Evolutionary conservation across 2,329 filamentous ascomycete genomes (phyloP), one percentile per base, ranked within the genome.

Genomic region (Aspergillus neoniger): DNA sequence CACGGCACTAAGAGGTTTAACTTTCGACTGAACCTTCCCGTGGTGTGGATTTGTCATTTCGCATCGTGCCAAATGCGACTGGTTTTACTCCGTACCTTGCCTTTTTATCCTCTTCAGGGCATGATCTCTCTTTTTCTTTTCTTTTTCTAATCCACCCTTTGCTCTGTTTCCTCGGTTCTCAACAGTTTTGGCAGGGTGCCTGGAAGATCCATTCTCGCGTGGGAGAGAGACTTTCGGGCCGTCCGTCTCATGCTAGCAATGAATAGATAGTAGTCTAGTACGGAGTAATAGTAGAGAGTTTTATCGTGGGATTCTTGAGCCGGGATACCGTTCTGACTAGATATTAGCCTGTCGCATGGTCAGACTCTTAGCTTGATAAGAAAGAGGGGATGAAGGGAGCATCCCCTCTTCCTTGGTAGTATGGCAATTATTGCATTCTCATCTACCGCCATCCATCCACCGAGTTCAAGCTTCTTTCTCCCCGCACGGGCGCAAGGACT

Each of bases 191-290:
- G 41, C 41, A 44, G 21, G 41, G 39, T 23, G 23, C 44, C 44
- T 49, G 15, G 25, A 49, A 49, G 44, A 57, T 61, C 61, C 62
- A 61, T 66, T 56, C 56, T 61, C 59, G 62, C 60, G 60, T 65
- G 60, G 58, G 50, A 54, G 53, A 50, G 38, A 55, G 44, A 58
- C 43, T 47, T 38, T 55, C 55, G 58, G 57, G 36, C 59, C 56
- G 52, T 59, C 59, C 56, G 36, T 44, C 36, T 36, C n/a, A 9
- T 28, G 23, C 47, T 50, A 50, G 47, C 47, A 17, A 32, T 50
- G 15, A 23, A 49, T 49, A 8, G 47, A 49, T 49, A 25, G 47
- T 30, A 30, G 14, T 28, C 7, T 30, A 30, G 19, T 25, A 7
- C 25, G 25, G 6, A 8, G 25, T 50, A 50, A 50, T 50, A 50